Base-by-base conservation (phyloP, 2,329 filamentous ascomycete genomes). In the Truncatella angustata region DNA sequence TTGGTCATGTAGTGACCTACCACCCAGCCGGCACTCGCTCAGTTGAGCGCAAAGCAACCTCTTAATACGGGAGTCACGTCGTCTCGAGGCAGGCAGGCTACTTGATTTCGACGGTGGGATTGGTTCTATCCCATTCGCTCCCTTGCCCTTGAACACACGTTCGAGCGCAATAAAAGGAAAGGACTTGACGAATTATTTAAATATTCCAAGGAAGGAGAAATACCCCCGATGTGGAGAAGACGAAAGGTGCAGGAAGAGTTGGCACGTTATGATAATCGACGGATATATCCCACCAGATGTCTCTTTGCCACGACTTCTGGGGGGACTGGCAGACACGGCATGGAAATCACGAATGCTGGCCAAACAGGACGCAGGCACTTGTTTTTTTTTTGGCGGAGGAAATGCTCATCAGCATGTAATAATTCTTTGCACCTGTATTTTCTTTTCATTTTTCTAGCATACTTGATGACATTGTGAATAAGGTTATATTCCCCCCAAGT, bases 1-100 rank as follows among this genome's bases (percentile, higher is more conserved):
- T 81, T 88, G 66, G 86, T 99, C 74, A 97, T 97, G 93, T 97
- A 83, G 62, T 70, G 40, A 39, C 44, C 48, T 51, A 26, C 34
- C 16, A 18, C 5, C 23, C 20, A 16, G 14, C 48, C 16, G 23
- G n/a, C 36, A 42, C 21, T 18, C 12, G n/a, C 36, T 14, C 21
- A 50, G 24, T 14, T 21, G 49, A 36, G 49, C 48, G 49, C 49
- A 53, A 50, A 34, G 42, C 49, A 40, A 48, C 52, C 50, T 44
- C n/a, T 44, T 44, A 44, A 26, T 44, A 40, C 53, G 50, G 48
- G 54, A 56, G 56, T 57, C 57, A 60, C 51, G 59, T 54, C 54
- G 60, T 54, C 56, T 61, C 54, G 58, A 63, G 54, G 51, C 53
- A 46, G 49, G 56, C 51, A 56, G 55, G 59, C 57, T 52, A 56